Evolutionary conservation across 495 filamentous ascomycete species (phyloP).

Genomic region (Aspergillus baeticus): DNA sequence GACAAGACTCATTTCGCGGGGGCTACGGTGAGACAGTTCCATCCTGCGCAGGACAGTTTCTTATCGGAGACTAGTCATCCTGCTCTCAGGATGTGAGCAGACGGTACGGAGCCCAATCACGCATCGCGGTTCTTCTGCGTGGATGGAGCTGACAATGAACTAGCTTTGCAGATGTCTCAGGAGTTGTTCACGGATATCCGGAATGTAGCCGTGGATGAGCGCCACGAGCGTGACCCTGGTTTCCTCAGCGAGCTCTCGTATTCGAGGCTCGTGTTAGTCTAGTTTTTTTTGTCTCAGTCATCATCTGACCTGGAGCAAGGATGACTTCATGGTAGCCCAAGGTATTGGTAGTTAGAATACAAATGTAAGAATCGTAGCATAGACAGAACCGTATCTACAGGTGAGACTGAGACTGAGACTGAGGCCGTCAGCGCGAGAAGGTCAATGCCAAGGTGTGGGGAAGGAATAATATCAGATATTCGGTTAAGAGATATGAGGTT

Average conservation of each 20-base stretch:
- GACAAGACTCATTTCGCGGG: neutral
- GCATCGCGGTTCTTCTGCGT: neutral
- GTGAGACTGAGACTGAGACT: too few relatives aligned
- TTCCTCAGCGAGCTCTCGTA: neutral
- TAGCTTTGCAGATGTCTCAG: constrained; percentile 10
- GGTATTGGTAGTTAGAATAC: neutral
- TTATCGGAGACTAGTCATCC: neutral
- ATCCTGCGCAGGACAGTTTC: constrained; percentile 16
- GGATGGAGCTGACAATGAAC: neutral
- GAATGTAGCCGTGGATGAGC: neutral
- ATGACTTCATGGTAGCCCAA: neutral
- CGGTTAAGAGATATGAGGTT: neutral
- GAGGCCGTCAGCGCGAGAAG: too few relatives aligned
- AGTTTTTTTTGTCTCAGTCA: neutral
- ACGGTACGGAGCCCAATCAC: neutral
- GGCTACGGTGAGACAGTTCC: constrained; percentile 31
- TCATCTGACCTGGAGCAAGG: neutral
- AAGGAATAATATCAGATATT: neutral
- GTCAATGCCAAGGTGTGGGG: too few relatives aligned
- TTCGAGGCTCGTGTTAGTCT: neutral
- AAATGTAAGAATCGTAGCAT: too few relatives aligned
- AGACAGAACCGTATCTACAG: too few relatives aligned
- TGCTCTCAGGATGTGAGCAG: neutral
- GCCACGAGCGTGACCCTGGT: neutral
- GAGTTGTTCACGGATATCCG: neutral